Evolutionary conservation across 2,329 filamentous ascomycete genomes (phyloP).

Genomic region (Claviceps sp.): DNA sequence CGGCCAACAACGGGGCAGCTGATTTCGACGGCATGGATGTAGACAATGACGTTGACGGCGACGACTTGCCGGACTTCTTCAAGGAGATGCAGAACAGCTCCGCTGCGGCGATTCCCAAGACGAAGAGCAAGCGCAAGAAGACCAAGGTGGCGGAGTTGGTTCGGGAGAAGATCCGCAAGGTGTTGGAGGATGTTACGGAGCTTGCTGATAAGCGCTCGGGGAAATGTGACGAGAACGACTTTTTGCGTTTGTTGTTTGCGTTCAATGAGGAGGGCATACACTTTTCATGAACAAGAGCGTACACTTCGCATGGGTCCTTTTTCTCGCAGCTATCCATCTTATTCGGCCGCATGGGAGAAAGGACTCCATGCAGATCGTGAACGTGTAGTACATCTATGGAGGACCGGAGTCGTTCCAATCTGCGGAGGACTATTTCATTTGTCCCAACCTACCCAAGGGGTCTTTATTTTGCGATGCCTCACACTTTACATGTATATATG

Average conservation of each 20-base stretch:
- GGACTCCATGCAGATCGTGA: no score
- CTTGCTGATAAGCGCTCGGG: constrained; percentile 70
- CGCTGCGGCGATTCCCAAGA: constrained; percentile 33
- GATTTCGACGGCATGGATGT: constrained; percentile 25
- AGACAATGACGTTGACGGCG: constrained; percentile 36
- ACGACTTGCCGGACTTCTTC: constrained; percentile 76
- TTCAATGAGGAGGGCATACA: constrained; percentile 92
- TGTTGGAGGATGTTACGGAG: constrained; percentile 67
- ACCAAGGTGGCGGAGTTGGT: constrained; percentile 71
- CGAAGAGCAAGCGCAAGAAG: constrained; percentile 59
- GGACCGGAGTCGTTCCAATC: no score
- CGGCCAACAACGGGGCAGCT: background rate
- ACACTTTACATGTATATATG: no score
- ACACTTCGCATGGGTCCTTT: no score
- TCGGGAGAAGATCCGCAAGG: constrained; percentile 73
- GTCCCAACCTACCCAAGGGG: no score
- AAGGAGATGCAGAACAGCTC: constrained; percentile 43
- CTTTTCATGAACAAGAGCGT: constrained; percentile 44
- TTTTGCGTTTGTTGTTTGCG: constrained; percentile 62
- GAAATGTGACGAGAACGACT: constrained; percentile 87
- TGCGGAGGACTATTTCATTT: no score
- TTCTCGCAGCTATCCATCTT: no score
- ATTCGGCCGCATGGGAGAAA: no score
- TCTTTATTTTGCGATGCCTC: no score
- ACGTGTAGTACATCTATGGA: no score